Evolutionary conservation across 2,329 filamentous ascomycete species (phyloP).

Genomic region (Diaporthe capsici): DNA sequence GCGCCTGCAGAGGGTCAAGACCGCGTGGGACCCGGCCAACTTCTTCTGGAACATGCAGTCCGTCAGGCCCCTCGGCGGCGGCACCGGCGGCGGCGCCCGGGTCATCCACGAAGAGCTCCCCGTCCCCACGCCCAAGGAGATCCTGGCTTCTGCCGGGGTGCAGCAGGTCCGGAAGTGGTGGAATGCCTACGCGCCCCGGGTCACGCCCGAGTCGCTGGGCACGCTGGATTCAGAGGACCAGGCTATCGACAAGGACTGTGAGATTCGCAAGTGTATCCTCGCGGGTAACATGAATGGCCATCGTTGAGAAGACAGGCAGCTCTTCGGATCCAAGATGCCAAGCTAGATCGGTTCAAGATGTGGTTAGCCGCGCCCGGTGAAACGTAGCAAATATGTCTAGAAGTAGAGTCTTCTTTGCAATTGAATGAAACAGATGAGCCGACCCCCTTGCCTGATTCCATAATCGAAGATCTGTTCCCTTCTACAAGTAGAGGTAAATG

Average conservation of each 20-base stretch:
- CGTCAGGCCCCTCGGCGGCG: not conserved
- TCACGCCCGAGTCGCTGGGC: not conserved
- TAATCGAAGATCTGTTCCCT: too few species aligned
- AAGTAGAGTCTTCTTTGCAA: not conserved
- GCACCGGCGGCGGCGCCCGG: not conserved
- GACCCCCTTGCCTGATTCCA: too few species aligned
- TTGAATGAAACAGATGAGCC: too few species aligned
- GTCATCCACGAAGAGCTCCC: not conserved
- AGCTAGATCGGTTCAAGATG: not conserved
- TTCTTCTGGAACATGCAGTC: not conserved
- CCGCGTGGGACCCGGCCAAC: not conserved
- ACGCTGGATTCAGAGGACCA: not conserved
- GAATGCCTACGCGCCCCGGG: not conserved
- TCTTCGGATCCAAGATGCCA: not conserved
- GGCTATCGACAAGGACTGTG: constrained; percentile 1
- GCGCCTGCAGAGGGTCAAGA: constrained; percentile 5
- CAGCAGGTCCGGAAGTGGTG: not conserved
- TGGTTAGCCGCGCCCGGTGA: not conserved
- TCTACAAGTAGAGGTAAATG: too few species aligned
- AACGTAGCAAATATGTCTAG: not conserved
- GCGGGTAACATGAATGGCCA: not conserved
- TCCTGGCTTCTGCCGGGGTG: not conserved
- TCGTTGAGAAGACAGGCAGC: not conserved
- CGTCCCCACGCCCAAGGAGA: not conserved
- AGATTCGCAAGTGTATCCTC: not conserved